phyloP scores from a whole-genome alignment of 2,329 filamentous ascomycete genomes.

The Trichoderma polysporum region DNA sequence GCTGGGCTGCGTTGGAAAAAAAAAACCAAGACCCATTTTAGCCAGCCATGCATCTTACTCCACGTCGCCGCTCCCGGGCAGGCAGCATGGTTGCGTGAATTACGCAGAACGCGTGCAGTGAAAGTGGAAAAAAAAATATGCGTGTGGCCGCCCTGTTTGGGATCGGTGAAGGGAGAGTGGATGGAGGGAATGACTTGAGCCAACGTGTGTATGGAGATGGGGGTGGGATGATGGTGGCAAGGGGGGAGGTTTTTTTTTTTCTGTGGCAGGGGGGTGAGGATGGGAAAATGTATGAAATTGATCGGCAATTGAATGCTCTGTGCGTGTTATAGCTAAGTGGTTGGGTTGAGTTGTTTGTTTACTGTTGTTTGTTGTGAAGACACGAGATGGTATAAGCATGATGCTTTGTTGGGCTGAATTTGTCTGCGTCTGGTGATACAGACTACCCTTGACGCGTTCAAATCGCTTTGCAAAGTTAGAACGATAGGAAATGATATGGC shows the following conservation, averaged over 20 bases:
- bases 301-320: too few species aligned
- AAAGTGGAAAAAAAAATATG: background rate
- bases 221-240: background rate
- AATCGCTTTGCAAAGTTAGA: background rate
- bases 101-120: background rate
- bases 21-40: background rate
- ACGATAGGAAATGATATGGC: background rate
- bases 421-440: too few species aligned
- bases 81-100: background rate
- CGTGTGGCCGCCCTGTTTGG: background rate
- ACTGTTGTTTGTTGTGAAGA: background rate
- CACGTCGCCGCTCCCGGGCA: background rate
- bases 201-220: background rate
- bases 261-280: background rate
- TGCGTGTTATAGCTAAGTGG: background rate
- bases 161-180: background rate
- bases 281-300: background rate
- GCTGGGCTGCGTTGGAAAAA: conserved; percentile 19
- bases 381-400: background rate
- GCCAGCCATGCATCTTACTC: conserved; percentile 15
- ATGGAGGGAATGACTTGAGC: background rate
- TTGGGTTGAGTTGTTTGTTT: background rate
- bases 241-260: background rate
- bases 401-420: background rate
- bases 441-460: background rate